Evolutionary conservation across 2,329 filamentous ascomycete species (phyloP).

Genomic region (Claviceps paspali): DNA sequence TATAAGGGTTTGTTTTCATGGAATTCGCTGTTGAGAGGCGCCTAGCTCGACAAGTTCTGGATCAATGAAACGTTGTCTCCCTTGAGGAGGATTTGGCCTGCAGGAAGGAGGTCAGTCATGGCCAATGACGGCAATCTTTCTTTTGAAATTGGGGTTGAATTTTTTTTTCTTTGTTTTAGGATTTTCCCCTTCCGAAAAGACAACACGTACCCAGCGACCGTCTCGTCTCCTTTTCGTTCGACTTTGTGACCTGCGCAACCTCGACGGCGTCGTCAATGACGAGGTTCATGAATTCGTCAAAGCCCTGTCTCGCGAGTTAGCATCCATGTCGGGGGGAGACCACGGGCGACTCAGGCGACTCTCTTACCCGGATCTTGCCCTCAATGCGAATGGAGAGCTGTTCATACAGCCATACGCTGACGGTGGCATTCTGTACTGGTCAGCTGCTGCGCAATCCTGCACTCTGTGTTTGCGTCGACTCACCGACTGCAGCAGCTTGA

Average conservation of each 20-base stretch:
- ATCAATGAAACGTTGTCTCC: conserved; percentile 80
- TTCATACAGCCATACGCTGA: conserved; percentile 95
- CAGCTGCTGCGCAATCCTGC: conserved; percentile 6
- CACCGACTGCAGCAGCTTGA: conserved; percentile 62
- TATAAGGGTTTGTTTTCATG: too few relatives aligned
- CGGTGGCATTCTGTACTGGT: conserved; percentile 51
- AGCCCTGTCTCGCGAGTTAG: conserved; percentile 44
- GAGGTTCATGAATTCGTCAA: conserved; percentile 99
- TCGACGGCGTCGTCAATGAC: conserved; percentile 93
- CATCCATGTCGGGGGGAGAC: too few relatives aligned
- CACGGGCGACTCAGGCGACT: too few relatives aligned
- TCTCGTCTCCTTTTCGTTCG: conserved; percentile 58
- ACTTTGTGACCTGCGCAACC: conserved; percentile 73
- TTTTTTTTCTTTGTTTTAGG: too few relatives aligned
- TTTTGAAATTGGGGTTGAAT: too few relatives aligned
- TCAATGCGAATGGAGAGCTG: conserved; percentile 89
- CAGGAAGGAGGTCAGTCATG: conserved; percentile 13
- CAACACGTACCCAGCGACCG: conserved; percentile 54
- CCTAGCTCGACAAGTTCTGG: conserved; percentile 27
- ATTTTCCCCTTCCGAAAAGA: too few relatives aligned
- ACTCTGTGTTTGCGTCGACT: conserved; percentile 16
- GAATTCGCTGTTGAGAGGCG: neutral
- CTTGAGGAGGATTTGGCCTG: conserved; percentile 75
- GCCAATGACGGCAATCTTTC: too few relatives aligned
- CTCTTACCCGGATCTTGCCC: conserved; percentile 77